Base-by-base conservation (phyloP, 2,329 filamentous ascomycete genomes). In the Cryphonectria radicalis region DNA sequence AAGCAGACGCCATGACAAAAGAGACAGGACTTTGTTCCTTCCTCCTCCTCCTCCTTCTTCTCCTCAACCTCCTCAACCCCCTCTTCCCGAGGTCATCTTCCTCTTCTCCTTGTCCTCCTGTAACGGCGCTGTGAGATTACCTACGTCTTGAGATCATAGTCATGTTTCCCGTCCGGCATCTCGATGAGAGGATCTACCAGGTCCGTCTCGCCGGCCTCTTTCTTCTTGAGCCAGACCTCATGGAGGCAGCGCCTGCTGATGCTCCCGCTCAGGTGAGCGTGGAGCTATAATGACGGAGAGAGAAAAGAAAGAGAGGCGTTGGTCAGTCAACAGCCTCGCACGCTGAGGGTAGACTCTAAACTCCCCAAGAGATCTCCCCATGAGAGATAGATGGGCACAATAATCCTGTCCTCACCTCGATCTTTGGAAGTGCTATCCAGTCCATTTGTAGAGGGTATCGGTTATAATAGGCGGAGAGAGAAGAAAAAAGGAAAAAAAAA, bases 191-290 rank as follows among this genome's bases (percentile, higher is more conserved):
- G 93, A 76, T 96, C 92, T 66, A 89, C 84, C 0, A 95, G 82
- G 13, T 84, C 78, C 3, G 89, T 86, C 32, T 84, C 77, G 5
- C 85, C 83, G 10, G 86, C 80, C 4, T 82, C 81, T 71, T 87
- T 88, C 78, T 90, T 92, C 69, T 80, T 79, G 64, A 82, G 76
- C 92, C 93, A 96, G 77, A 95, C 89, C 53, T 93, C 87, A 77
- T 94, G 92, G 1, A 96, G 88, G 73, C 89, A 91, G 76, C 89
- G 82, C 43, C 91, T 88, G 77, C 88, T 91, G 79, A 96, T 93
- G 79, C 91, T 94, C 68, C 93, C 93, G 57, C 90, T 93, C 62
- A 96, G 85, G 80, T 96, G 93, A 73, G 93, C 93, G 77, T 96
- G 93, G 68, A 95, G 87, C 91, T 94, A 50, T 40, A 59, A 46